Base-by-base conservation (phyloP, 1,284 basidiomycete species). In the Psilocybe mexicana region DNA sequence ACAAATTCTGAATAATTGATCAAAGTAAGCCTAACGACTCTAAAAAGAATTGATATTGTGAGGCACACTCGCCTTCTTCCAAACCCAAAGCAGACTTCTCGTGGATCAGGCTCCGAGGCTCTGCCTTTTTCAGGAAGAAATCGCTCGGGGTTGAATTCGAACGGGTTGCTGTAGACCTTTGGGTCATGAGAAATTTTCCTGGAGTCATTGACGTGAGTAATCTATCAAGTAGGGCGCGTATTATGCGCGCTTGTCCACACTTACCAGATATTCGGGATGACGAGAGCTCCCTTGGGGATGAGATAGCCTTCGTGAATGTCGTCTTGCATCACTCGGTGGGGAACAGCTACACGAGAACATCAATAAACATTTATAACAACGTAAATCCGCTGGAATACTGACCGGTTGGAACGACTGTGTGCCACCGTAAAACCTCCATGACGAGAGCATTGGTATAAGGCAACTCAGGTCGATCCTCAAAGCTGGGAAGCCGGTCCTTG, bases 361-460 rank as follows among this genome's bases (percentile, higher is more conserved):
- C 11, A 57, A 25, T 38, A 42, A 14, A 42, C 35, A 48, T 24
- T 42, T 36, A 30, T 38, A 33, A 33, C 36, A 18, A 10, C 11
- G 26, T n/a, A 40, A 62, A 28, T 36, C 35, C 18, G 45, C 48
- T 25, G 43, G 47, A 38, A 25, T 14, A 59, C 74, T 54, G 57
- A 83, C 84, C 82, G 23, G 73, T 74, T 10, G 84, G 83, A 5
- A 69, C 70, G 18, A 85, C 82, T 3, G 74, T 69, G 59, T 84
- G 76, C 87, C 86, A 90, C 2, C 87, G 79, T 51, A 88, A 68
- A 3, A 85, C 78, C 70, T 90, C 88, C 62, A 84, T 83, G 1
- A 78, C 70, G 4, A 88, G 69, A 0, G 86, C 86, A 54, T 84
- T 76, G 46, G 86, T 63, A 64, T 86, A 89, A 3, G 86, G 85